Conservation (phyloP, 2,329 filamentous ascomycete species). For the Hypoxylon sp. region DNA sequence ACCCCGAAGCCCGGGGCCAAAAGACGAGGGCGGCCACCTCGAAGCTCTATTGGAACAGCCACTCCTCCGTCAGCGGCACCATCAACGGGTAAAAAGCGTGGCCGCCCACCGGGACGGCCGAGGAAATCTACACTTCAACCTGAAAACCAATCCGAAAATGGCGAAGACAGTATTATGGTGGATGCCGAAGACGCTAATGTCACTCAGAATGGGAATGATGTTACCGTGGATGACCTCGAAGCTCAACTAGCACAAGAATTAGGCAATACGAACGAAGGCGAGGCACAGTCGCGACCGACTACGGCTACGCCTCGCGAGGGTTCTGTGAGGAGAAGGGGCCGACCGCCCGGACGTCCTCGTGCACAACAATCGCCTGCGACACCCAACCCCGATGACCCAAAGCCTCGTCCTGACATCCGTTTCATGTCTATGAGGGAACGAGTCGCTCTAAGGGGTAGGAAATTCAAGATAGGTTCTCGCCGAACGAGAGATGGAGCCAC, state of each 20-base stretch:
- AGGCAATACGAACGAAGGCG: constrained; percentile 36
- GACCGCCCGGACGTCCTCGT: constrained; percentile 51
- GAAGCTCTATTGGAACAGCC: constrained; percentile 44
- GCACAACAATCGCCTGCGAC: constrained; percentile 28
- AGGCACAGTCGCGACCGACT: constrained; percentile 28
- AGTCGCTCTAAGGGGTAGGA: constrained; percentile 68
- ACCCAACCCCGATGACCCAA: constrained; percentile 29
- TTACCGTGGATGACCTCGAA: constrained; percentile 54
- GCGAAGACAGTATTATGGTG: constrained; percentile 50
- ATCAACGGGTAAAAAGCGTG: constrained; percentile 49
- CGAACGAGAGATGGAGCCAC: constrained; percentile 24
- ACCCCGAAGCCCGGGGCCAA: constrained; percentile 49
- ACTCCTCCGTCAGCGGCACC: constrained; percentile 25
- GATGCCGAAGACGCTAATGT: constrained; percentile 40
- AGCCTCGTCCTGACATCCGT: constrained; percentile 48
- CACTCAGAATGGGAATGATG: constrained; percentile 43
- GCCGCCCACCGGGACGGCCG: constrained; percentile 48
- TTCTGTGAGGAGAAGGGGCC: constrained; percentile 54
- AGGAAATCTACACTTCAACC: constrained; percentile 49
- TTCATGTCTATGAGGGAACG: constrained; percentile 71
- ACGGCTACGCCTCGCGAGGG: constrained; percentile 22
- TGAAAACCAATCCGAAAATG: constrained; percentile 43
- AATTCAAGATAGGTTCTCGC: constrained; percentile 64
- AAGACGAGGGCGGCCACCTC: constrained; percentile 52
- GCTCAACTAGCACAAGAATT: constrained; percentile 56